Percentiles rank a stretch among this genome's conserved stretches.
These are phyloP conservation scores for Ceratobasidium papillatum DNA, from an alignment of 1,284 basidiomycete genomes.

Conservation along the genomic window DNA sequence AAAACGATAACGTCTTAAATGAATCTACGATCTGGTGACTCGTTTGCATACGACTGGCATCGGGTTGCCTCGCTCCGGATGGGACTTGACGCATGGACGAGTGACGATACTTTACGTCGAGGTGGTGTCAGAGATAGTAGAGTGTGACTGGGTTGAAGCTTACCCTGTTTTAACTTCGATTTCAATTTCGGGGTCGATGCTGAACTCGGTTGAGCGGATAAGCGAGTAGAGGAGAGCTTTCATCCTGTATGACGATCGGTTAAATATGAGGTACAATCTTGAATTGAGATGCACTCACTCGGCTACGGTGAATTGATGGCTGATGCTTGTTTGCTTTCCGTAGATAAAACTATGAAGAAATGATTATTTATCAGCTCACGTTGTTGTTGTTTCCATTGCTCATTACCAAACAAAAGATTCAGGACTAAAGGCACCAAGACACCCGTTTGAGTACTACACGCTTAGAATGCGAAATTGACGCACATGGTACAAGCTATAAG, in stretches of 20 bases:
- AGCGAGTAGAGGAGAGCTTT: conserved; percentile 48
- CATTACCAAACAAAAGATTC: too few relatives aligned
- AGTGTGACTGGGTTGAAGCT: neutral
- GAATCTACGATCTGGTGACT: neutral
- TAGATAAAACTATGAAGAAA: too few relatives aligned
- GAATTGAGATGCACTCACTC: conserved; percentile 59
- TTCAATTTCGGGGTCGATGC: conserved; percentile 38
- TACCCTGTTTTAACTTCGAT: conserved; percentile 33
- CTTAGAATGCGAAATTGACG: too few relatives aligned
- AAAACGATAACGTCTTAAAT: too few relatives aligned
- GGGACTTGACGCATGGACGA: conserved; percentile 23
- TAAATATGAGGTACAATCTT: neutral
- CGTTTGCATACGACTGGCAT: conserved; percentile 10
- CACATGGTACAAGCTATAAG: too few relatives aligned
- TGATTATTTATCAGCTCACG: too few relatives aligned
- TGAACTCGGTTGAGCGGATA: conserved; percentile 46
- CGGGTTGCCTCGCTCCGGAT: conserved; percentile 14
- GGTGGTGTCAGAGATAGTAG: neutral
- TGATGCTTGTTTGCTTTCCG: conserved; percentile 61
- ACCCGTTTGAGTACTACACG: too few relatives aligned
- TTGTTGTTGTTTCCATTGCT: too few relatives aligned
- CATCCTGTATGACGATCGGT: conserved; percentile 48
- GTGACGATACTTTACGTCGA: conserved; percentile 29
- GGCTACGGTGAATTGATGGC: conserved; percentile 72
- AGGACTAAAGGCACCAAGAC: too few relatives aligned